A percentile compares a stretch with the other conserved stretches of the same genome.
Conservation (phyloP, 2,329 filamentous ascomycete genomes). For the Fusarium bactridioides region DNA sequence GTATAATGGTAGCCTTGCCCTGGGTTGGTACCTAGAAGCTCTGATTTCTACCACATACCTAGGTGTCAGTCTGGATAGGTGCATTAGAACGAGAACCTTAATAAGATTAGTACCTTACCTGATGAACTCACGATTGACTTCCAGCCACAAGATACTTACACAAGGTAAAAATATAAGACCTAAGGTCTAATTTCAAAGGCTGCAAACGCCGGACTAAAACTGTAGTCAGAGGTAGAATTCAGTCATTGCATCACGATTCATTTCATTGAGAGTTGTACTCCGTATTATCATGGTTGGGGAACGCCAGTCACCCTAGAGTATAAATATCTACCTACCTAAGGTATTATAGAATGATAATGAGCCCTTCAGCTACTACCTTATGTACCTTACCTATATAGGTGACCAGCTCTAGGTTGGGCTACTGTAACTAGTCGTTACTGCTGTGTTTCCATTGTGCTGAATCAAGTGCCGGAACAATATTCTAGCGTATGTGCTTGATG, state of each 20-base stretch:
- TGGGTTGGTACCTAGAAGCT: background rate
- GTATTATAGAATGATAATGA: background rate
- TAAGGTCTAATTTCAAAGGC: background rate
- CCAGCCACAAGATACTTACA: background rate
- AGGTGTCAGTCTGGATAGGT: background rate
- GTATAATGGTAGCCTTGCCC: background rate
- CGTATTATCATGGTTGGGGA: background rate
- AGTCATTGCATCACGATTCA: background rate
- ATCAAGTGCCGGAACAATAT: slow-evolving; percentile 11
- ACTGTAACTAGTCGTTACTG: background rate
- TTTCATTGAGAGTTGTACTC: background rate
- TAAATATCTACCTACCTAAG: background rate
- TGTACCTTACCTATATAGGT: too few species aligned
- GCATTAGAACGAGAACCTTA: background rate
- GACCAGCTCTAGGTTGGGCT: background rate
- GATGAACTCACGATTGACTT: too few species aligned
- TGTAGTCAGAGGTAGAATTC: background rate
- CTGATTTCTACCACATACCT: background rate
- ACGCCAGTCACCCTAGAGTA: background rate
- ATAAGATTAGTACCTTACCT: background rate
- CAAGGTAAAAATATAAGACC: background rate
- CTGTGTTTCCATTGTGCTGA: background rate
- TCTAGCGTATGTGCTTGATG: slow-evolving; percentile 1
- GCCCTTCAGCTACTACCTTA: background rate
- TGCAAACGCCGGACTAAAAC: background rate